Percentiles rank a stretch among this genome's conserved stretches.
These are phyloP conservation scores for Kentomonas sorsogonicus DNA, from an alignment of 208 protist genomes.

Conservation along the genomic window DNA sequence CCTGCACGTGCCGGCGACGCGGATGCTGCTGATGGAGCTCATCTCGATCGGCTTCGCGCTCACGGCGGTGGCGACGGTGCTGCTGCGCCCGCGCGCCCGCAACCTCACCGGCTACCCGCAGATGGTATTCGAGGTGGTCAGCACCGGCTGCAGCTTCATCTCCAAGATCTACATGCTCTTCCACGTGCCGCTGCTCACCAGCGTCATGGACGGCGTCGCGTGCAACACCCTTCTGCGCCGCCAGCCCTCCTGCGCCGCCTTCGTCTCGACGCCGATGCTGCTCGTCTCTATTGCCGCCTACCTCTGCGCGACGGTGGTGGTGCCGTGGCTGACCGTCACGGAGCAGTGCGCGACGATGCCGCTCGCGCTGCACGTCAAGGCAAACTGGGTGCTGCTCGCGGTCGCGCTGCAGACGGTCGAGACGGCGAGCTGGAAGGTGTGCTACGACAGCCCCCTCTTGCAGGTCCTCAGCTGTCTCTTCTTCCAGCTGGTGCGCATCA, in stretches of 20 bases:
- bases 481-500: constrained; percentile 33
- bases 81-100: not conserved
- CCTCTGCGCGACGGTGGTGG: constrained; percentile 25
- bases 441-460: constrained; percentile 44
- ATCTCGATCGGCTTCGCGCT: constrained; percentile 11
- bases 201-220: constrained; percentile 50
- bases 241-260: constrained; percentile 35
- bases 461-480: constrained; percentile 30
- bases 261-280: constrained; percentile 19
- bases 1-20: constrained; percentile 22
- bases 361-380: constrained; percentile 39
- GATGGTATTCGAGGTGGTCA: constrained; percentile 23
- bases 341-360: constrained; percentile 31
- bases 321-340: constrained; percentile 35
- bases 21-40: constrained; percentile 20
- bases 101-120: constrained; percentile 10
- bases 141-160: constrained; percentile 26
- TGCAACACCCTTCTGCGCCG: constrained; percentile 57
- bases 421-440: constrained; percentile 69
- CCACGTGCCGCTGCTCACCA: constrained; percentile 30
- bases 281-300: constrained; percentile 26
- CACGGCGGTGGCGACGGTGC: constrained; percentile 7
- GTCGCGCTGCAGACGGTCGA: constrained; percentile 30
- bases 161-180: constrained; percentile 42
- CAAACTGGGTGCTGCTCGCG: constrained; percentile 32